Conservation (phyloP, 2,329 filamentous ascomycete species). For the Beauveria sp. region DNA sequence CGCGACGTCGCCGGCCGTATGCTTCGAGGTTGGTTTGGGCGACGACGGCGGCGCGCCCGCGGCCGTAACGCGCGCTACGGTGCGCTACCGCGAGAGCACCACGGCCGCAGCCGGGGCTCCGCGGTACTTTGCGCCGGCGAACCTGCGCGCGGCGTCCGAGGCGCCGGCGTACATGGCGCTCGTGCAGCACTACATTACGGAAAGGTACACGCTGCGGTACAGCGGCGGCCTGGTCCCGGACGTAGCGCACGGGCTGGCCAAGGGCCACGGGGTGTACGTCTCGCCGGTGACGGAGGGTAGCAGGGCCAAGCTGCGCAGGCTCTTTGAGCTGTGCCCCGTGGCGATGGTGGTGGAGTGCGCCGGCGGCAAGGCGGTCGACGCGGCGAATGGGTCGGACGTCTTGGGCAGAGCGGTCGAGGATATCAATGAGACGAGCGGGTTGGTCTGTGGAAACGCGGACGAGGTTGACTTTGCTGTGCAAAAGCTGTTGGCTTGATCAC, state of each 20-base stretch:
- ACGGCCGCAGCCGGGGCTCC: slow-evolving; percentile 33
- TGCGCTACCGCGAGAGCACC: slow-evolving; percentile 27
- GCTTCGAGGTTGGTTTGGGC: slow-evolving; percentile 44
- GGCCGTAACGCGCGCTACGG: slow-evolving; percentile 32
- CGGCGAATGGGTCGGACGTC: slow-evolving; percentile 32
- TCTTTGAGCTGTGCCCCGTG: slow-evolving; percentile 55
- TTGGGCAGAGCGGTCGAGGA: slow-evolving; percentile 30
- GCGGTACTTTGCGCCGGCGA: slow-evolving; percentile 55
- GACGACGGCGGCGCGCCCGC: slow-evolving; percentile 20
- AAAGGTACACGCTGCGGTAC: slow-evolving; percentile 53
- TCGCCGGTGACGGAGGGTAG: slow-evolving; percentile 45
- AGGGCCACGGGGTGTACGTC: slow-evolving; percentile 53
- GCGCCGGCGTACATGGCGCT: slow-evolving; percentile 40
- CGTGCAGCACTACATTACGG: slow-evolving; percentile 40
- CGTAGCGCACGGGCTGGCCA: slow-evolving; percentile 49
- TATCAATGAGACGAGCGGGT: slow-evolving; percentile 41
- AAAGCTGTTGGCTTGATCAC: slow-evolving; percentile 12
- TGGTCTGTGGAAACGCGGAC: slow-evolving; percentile 42
- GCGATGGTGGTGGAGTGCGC: slow-evolving; percentile 54
- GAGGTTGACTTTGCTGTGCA: slow-evolving; percentile 35
- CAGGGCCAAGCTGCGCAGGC: slow-evolving; percentile 47
- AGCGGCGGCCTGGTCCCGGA: slow-evolving; percentile 55
- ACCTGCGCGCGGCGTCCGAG: slow-evolving; percentile 49
- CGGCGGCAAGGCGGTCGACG: slow-evolving; percentile 48
- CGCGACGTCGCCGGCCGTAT: slow-evolving; percentile 19